Conservation (phyloP, 306 rosid species). For the Prunus mira region DNA sequence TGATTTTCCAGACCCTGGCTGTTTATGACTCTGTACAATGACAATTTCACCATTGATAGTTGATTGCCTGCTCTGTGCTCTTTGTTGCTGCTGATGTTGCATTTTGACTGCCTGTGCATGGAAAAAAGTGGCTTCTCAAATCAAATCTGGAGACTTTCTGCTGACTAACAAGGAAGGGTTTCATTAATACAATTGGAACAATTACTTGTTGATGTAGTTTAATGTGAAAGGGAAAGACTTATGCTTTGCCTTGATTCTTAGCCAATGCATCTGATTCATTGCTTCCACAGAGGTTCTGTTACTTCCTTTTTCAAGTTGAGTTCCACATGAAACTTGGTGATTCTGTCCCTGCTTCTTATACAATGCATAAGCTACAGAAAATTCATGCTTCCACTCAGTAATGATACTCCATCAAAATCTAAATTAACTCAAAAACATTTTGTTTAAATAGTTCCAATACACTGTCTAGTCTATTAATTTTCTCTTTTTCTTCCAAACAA, state of each 20-base stretch:
- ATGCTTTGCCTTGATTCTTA: constrained; percentile 5
- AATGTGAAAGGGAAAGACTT: not conserved
- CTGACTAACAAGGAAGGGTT: not conserved
- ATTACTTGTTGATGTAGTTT: not conserved
- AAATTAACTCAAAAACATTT: no score
- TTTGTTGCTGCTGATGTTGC: constrained; percentile 14
- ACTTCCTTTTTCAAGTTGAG: not conserved
- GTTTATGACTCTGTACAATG: constrained; percentile 20
- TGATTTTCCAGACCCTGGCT: constrained; percentile 46
- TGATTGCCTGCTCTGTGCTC: not conserved
- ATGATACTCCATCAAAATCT: no score
- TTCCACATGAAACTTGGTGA: not conserved
- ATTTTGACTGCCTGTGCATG: constrained; percentile 8
- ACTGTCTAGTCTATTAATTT: no score
- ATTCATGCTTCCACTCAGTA: no score
- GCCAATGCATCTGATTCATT: constrained; percentile 45
- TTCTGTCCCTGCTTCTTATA: not conserved
- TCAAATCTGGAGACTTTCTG: not conserved
- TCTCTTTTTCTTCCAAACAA: no score
- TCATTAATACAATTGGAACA: not conserved
- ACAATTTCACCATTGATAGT: constrained; percentile 38
- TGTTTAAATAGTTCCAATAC: no score
- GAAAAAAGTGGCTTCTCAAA: not conserved
- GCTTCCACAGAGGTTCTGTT: constrained; percentile 30
- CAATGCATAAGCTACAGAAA: no score